Conservation (phyloP, 2,329 filamentous ascomycete genomes). For the Plectosphaerella sp. region DNA sequence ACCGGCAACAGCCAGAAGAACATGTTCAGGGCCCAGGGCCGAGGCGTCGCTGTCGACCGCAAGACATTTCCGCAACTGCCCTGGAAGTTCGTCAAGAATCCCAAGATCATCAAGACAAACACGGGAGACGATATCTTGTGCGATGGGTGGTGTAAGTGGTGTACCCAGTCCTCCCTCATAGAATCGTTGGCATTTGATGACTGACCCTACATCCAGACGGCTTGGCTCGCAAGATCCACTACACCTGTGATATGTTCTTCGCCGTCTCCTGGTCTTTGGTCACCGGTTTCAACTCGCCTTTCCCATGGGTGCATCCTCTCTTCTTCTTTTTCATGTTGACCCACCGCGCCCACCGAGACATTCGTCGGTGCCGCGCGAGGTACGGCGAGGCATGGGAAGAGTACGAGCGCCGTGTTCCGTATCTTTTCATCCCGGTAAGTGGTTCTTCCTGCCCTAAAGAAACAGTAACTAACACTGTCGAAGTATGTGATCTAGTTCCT, state of each 20-base stretch:
- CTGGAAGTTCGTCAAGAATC: conserved; percentile 79
- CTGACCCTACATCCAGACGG: conserved; percentile 31
- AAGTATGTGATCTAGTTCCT: no score
- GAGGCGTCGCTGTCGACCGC: conserved; percentile 64
- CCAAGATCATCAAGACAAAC: conserved; percentile 68
- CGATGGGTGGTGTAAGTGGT: conserved; percentile 66
- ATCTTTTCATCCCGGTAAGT: conserved; percentile 64
- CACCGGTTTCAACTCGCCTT: conserved; percentile 74
- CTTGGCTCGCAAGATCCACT: conserved; percentile 44
- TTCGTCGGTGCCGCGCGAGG: conserved; percentile 68
- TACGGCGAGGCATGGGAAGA: conserved; percentile 80
- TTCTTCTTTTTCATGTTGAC: conserved; percentile 80
- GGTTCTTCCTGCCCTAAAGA: background rate
- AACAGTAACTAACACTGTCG: no score
- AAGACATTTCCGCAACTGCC: conserved; percentile 88
- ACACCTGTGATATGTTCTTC: conserved; percentile 76
- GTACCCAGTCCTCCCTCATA: no score
- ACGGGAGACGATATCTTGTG: conserved; percentile 73
- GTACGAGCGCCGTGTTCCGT: conserved; percentile 76
- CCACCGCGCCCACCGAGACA: conserved; percentile 72
- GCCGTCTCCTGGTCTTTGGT: conserved; percentile 76
- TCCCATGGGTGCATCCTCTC: conserved; percentile 84
- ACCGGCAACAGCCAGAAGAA: conserved; percentile 93
- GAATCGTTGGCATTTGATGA: no score
- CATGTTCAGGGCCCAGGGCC: conserved; percentile 77